Evolutionary conservation across 371 early-diverging fungal genomes (phyloP).

Genomic region (Mucor lusitanicus): DNA sequence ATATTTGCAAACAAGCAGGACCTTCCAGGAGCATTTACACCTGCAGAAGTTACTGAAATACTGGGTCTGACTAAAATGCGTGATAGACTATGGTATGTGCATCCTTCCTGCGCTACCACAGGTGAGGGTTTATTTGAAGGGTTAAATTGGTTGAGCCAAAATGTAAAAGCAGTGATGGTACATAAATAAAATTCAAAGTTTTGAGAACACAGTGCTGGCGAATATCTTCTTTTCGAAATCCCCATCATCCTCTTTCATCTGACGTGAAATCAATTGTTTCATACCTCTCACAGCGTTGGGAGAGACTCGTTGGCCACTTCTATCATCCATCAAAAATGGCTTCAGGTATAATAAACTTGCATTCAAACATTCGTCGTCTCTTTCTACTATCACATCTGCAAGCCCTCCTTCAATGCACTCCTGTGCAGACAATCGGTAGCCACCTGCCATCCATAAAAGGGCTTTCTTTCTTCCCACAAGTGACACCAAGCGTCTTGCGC

Average conservation of each 20-base stretch:
- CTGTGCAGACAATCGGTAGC: slow-evolving; percentile 38
- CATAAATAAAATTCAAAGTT: slow-evolving; percentile 6
- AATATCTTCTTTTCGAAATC: slow-evolving; percentile 41
- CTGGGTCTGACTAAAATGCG: slow-evolving; percentile 77
- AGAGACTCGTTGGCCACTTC: slow-evolving; percentile 23
- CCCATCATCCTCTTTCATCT: slow-evolving; percentile 21
- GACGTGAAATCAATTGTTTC: slow-evolving; percentile 40
- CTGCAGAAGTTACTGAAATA: slow-evolving; percentile 80
- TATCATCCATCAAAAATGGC: slow-evolving; percentile 17
- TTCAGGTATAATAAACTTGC: slow-evolving; percentile 28
- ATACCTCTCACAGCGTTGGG: slow-evolving; percentile 50
- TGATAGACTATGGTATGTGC: slow-evolving; percentile 84
- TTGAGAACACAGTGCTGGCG: slow-evolving; percentile 13
- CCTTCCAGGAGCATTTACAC: slow-evolving; percentile 77
- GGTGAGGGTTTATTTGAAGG: slow-evolving; percentile 91
- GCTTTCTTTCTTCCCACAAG: slow-evolving; percentile 58
- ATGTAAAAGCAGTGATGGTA: slow-evolving; percentile 57
- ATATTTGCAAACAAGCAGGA: slow-evolving; percentile 93
- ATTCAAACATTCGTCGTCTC: slow-evolving; percentile 21
- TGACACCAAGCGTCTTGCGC: slow-evolving; percentile 53
- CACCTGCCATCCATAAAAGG: slow-evolving; percentile 50
- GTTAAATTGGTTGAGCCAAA: slow-evolving; percentile 87
- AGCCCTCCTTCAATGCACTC: slow-evolving; percentile 40
- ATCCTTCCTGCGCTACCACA: slow-evolving; percentile 84
- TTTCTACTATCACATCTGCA: slow-evolving; percentile 36